A percentile compares a stretch with the other conserved stretches of the same genome.
These are phyloP conservation scores for Corchorus capsularis DNA, from an alignment of 345 rosid genomes.

Conservation along the genomic window DNA sequence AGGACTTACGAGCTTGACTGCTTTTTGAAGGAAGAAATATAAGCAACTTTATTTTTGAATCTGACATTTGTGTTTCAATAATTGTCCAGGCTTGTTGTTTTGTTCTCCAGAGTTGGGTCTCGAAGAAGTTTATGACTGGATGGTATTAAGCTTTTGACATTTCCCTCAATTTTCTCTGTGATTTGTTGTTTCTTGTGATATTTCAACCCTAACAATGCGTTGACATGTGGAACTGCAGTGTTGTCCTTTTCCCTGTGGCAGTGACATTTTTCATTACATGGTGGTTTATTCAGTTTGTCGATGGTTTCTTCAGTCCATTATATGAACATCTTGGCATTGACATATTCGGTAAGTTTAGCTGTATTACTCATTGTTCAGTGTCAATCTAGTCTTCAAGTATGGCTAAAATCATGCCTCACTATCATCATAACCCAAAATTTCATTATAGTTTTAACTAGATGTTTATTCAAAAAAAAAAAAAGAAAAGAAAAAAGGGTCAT, in stretches of 20 bases:
- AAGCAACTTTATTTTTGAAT: neutral
- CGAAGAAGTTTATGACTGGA: slow-evolving; percentile 82
- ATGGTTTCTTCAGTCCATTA: slow-evolving; percentile 75
- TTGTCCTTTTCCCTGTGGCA: slow-evolving; percentile 73
- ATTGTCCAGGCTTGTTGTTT: slow-evolving; percentile 65
- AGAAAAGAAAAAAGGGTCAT: too few species aligned
- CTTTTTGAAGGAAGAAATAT: neutral
- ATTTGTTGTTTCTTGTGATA: neutral
- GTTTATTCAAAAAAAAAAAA: neutral
- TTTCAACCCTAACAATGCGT: slow-evolving; percentile 28
- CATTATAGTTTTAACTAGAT: neutral
- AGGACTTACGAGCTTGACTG: neutral
- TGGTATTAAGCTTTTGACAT: slow-evolving; percentile 42
- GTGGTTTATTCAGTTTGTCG: slow-evolving; percentile 77
- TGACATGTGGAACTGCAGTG: slow-evolving; percentile 46
- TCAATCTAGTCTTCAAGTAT: neutral
- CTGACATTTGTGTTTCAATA: slow-evolving; percentile 13
- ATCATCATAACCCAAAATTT: neutral
- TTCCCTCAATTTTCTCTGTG: slow-evolving; percentile 5
- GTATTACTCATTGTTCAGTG: slow-evolving; percentile 3
- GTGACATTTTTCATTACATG: slow-evolving; percentile 71
- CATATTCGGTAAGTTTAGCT: slow-evolving; percentile 52
- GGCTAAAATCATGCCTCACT: neutral
- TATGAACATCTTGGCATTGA: slow-evolving; percentile 64
- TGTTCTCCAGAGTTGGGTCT: slow-evolving; percentile 70